A percentile compares a stretch with the other conserved stretches of the same genome.
Evolutionary conservation across 441 rosid genomes (phyloP).

Genomic region (Euphorbia corollata): DNA sequence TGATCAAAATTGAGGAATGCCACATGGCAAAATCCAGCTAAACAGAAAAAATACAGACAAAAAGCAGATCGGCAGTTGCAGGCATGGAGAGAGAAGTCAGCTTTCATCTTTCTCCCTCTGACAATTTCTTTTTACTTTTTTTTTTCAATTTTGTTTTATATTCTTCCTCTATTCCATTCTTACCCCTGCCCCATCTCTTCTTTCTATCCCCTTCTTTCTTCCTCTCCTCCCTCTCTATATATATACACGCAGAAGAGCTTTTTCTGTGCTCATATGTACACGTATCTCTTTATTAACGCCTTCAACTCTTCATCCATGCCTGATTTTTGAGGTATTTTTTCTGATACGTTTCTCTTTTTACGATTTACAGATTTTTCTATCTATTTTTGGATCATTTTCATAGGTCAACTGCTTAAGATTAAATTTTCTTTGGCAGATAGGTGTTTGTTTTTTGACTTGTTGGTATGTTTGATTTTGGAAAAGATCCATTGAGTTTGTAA

Average conservation of each 20-base stretch:
- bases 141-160: neutral
- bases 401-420: conserved; percentile 15
- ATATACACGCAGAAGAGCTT: conserved; percentile 8
- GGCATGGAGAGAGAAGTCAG: conserved; percentile 14
- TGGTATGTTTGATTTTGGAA: conserved; percentile 18
- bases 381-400: conserved; percentile 9
- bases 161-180: conserved; percentile 22
- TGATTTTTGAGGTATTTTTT: conserved; percentile 27
- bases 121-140: conserved; percentile 1
- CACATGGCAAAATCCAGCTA: conserved; percentile 13
- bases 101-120: conserved; percentile 13
- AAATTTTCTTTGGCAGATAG: conserved; percentile 3
- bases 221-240: conserved; percentile 6
- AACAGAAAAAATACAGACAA: neutral
- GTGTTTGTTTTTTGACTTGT: conserved; percentile 7
- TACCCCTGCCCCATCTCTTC: neutral
- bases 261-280: neutral
- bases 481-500: conserved; percentile 22
- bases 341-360: neutral
- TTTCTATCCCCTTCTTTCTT: conserved; percentile 4
- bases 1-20: neutral
- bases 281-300: no score
- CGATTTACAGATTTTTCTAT: neutral
- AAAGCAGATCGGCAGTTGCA: conserved; percentile 19
- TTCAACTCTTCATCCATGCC: conserved; percentile 20